phyloP scores from a whole-genome alignment of 2,329 filamentous ascomycete species.

The Kalaharituber pfeilii region DNA sequence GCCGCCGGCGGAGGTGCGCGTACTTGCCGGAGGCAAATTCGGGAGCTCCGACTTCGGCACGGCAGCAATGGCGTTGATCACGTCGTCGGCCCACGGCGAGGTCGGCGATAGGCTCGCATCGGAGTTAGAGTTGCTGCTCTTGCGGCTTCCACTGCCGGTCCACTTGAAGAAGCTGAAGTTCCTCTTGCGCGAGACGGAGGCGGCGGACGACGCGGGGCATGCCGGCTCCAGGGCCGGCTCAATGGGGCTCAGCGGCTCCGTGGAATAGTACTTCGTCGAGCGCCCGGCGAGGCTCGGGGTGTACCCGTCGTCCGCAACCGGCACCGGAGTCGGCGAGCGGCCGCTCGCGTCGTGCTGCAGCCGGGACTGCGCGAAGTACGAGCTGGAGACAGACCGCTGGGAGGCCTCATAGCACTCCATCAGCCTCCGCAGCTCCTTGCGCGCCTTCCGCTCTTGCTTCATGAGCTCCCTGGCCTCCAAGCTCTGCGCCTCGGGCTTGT shows the following conservation, averaged over 20 bases:
- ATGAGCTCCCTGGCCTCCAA: neutral
- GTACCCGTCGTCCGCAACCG: neutral
- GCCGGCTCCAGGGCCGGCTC: too few species aligned
- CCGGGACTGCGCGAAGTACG: neutral
- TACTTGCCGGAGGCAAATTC: neutral
- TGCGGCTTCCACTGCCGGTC: neutral
- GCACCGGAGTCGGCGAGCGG: neutral
- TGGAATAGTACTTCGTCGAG: neutral
- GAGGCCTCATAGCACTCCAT: neutral
- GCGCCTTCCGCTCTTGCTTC: neutral
- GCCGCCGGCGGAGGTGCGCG: neutral
- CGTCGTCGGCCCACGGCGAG: neutral
- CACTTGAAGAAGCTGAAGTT: neutral
- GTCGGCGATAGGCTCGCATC: neutral
- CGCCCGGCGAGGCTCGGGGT: neutral
- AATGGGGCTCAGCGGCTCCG: neutral
- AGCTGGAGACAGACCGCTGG: neutral
- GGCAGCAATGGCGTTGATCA: neutral
- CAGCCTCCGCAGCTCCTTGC: neutral
- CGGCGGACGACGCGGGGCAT: neutral
- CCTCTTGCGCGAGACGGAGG: neutral
- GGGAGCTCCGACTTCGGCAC: neutral
- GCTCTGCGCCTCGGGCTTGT: conserved; percentile 9
- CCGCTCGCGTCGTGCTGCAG: neutral
- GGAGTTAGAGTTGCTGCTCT: neutral